Base-by-base conservation (phyloP, 2,329 filamentous ascomycete genomes). In the Ophiocordyceps camponoti-leonardi region DNA sequence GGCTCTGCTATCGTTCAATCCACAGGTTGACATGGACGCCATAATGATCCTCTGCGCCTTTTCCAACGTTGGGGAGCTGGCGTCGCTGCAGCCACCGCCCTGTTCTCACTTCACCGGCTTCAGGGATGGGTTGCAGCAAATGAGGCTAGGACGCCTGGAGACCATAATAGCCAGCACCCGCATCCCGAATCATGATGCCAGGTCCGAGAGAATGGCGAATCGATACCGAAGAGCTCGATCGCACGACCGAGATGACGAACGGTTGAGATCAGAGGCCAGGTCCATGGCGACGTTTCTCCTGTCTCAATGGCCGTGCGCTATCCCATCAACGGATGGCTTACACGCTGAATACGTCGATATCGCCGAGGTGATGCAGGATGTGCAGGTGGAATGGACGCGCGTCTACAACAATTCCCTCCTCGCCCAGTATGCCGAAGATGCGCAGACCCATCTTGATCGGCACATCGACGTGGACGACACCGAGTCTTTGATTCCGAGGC, bases 41-140 rank as follows among this genome's bases (percentile, higher is more conserved):
- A 16, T 55, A 0, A 28, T 13, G 1, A 50, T 49, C 31, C 40
- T 56, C 1, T 48, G 49, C 4, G 47, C 48, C 16, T 39, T 56
- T 0, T 45, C 20, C 0, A 31, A 41, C 18, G 46, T 44, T 2
- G 19, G 19, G 6, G 18, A 20, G 3, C 14, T 54, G 4, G 45
- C 23, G 3, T 0, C 8, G 0, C 11, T 54, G 1, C 40, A 48
- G 6, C 33, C 42, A 6, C 52, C 53, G 3, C 23, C 0, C 0
- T 42, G 46, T 22, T 2, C 42, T 1, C 19, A 28, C 0, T 54
- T 52, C 10, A 13, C 33, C 12, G 43, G 33, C 8, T 55, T 56
- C 22, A 43, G 26, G 26, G 45, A 45, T 8, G 4, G 22, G 12
- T 37, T 18, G 8, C 16, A 37, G 35, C 16, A 37, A 16, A 19